phyloP scores from a whole-genome alignment of 1,284 basidiomycete genomes.

The Laetiporus sulphureus region DNA sequence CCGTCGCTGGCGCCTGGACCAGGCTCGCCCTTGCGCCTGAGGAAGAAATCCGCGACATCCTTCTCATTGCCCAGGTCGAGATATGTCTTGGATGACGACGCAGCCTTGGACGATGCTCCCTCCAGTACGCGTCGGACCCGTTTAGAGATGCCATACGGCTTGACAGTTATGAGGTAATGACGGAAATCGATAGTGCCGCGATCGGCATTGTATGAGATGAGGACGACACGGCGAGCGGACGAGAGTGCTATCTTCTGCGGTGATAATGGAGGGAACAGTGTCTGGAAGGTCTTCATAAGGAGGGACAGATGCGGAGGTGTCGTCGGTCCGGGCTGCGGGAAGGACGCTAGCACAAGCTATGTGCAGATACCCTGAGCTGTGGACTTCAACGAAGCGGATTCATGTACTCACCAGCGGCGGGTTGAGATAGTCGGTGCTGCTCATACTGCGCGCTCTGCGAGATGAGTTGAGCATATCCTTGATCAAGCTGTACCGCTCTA shows the following conservation, averaged over 20 bases:
- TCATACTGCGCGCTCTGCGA: conserved; percentile 65
- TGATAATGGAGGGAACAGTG: conserved; percentile 80
- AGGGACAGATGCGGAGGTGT: conserved; percentile 68
- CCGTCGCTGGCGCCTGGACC: conserved; percentile 64
- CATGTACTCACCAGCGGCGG: conserved; percentile 67
- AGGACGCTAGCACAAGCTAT: conserved; percentile 71
- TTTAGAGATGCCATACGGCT: conserved; percentile 90
- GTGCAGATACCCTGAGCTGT: not conserved
- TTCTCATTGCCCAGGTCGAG: conserved; percentile 85
- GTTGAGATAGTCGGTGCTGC: conserved; percentile 75
- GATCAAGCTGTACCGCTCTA: conserved; percentile 89
- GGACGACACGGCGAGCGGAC: conserved; percentile 85
- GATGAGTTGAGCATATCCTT: conserved; percentile 75
- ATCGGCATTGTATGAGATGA: conserved; percentile 87
- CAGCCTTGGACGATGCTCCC: conserved; percentile 40
- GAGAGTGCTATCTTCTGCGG: conserved; percentile 77
- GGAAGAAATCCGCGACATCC: conserved; percentile 94
- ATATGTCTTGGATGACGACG: conserved; percentile 26
- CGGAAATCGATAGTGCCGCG: conserved; percentile 88
- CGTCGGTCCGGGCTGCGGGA: conserved; percentile 64
- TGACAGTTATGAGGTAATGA: conserved; percentile 94
- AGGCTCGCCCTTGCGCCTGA: conserved; percentile 63
- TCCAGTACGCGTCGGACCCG: conserved; percentile 89
- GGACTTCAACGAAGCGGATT: not conserved
- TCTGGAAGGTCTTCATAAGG: conserved; percentile 84